A percentile compares a stretch with the other conserved stretches of the same genome.
Conservation (phyloP, 2,329 filamentous ascomycete species). For the Dothideomycetidae sp. region DNA sequence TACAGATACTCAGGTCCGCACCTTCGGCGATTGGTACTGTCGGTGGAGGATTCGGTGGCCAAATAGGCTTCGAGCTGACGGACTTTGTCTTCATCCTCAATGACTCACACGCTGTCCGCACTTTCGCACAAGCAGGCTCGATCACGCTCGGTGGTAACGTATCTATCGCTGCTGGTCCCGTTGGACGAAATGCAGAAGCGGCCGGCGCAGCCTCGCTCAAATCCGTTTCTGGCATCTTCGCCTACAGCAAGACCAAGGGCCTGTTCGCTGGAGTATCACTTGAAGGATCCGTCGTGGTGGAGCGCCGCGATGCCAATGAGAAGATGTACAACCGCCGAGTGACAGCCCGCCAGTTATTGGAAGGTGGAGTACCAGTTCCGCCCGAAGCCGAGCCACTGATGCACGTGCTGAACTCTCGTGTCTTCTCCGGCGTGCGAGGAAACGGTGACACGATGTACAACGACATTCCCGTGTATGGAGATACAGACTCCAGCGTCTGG, state of each 20-base stretch:
- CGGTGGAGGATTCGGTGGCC: slow-evolving; percentile 69
- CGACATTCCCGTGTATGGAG: slow-evolving; percentile 69
- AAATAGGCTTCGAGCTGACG: slow-evolving; percentile 77
- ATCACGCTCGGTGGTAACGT: slow-evolving; percentile 93
- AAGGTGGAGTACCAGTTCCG: slow-evolving; percentile 62
- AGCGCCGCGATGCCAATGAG: slow-evolving; percentile 91
- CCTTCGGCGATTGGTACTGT: slow-evolving; percentile 69
- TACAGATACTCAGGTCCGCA: slow-evolving; percentile 38
- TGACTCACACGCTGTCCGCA: slow-evolving; percentile 74
- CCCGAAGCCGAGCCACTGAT: slow-evolving; percentile 73
- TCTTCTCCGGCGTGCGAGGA: slow-evolving; percentile 53
- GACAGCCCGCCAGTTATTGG: slow-evolving; percentile 69
- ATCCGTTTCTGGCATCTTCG: slow-evolving; percentile 83
- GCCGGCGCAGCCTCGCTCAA: slow-evolving; percentile 84
- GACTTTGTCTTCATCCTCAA: slow-evolving; percentile 99
- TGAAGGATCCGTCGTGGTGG: slow-evolving; percentile 84
- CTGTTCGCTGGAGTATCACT: slow-evolving; percentile 90
- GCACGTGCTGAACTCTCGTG: slow-evolving; percentile 67
- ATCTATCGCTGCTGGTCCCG: slow-evolving; percentile 81
- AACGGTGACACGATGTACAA: slow-evolving; percentile 69
- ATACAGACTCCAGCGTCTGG: slow-evolving; percentile 77
- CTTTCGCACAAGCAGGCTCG: slow-evolving; percentile 83
- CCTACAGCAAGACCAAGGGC: slow-evolving; percentile 95
- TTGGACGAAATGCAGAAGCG: slow-evolving; percentile 90
- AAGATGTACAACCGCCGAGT: slow-evolving; percentile 79